Evolutionary conservation across 495 filamentous ascomycete genomes (phyloP).

Genomic region (Aspergillus diversus): DNA sequence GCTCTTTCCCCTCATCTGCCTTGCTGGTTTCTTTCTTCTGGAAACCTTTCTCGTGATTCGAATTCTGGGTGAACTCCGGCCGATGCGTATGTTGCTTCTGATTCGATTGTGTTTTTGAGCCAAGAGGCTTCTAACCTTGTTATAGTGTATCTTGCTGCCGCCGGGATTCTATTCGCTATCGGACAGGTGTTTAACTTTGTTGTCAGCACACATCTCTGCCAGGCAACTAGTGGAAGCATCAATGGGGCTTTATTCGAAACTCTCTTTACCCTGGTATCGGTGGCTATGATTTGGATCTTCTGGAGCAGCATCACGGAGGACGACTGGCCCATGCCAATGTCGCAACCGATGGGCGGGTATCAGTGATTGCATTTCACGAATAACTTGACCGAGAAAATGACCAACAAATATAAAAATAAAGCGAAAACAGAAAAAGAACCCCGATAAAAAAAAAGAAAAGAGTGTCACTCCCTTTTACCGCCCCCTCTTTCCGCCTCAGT

Average conservation of each 20-base stretch:
- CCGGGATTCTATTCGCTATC: constrained; percentile 81
- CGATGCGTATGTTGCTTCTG: constrained; percentile 67
- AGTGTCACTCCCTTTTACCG: constrained; percentile 1
- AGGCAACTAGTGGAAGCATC: constrained; percentile 79
- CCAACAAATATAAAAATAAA: no score
- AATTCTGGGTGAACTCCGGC: constrained; percentile 81
- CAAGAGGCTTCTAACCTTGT: constrained; percentile 25
- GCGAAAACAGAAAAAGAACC: no score
- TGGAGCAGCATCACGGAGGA: constrained; percentile 99
- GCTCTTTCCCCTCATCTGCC: constrained; percentile 84
- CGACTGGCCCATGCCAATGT: constrained; percentile 81
- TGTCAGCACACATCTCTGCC: constrained; percentile 86
- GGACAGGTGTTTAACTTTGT: constrained; percentile 97
- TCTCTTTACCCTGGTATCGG: constrained; percentile 82
- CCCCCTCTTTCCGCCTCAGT: not conserved
- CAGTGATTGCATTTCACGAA: constrained; percentile 34
- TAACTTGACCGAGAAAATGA: no score
- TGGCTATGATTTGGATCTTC: constrained; percentile 86
- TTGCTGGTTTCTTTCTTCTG: constrained; percentile 80
- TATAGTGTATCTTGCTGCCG: constrained; percentile 72
- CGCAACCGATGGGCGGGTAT: constrained; percentile 43
- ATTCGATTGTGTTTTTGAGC: not conserved
- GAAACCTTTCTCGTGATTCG: constrained; percentile 81
- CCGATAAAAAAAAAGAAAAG: constrained; percentile 11
- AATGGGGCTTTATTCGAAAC: constrained; percentile 94